These are phyloP conservation scores for Solanum tacnaense DNA, from an alignment of 257 asterid genomes.

Conservation along the genomic window DNA sequence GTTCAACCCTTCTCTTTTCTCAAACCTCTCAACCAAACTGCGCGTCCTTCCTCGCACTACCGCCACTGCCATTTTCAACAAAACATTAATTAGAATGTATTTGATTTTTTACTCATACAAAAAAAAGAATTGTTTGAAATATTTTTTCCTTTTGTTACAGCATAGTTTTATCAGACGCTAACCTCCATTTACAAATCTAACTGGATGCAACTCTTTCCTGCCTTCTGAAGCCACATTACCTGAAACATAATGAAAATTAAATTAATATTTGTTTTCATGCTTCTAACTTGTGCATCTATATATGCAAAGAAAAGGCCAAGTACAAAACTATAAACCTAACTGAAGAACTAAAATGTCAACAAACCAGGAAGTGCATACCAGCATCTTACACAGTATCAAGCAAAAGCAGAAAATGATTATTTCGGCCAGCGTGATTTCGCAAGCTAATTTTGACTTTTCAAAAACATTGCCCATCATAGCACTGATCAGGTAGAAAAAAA, in stretches of 20 bases:
- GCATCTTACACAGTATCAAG: background rate
- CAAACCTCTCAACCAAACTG: conserved; percentile 89
- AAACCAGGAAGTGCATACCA: background rate
- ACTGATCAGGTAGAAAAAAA: background rate
- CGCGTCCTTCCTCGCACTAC: conserved; percentile 90
- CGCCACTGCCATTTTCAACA: conserved; percentile 48
- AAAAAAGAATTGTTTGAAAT: background rate
- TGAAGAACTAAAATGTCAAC: background rate
- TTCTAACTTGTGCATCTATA: background rate
- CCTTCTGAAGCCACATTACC: conserved; percentile 38
- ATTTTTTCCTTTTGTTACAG: background rate
- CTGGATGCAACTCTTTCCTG: conserved; percentile 39
- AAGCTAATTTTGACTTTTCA: background rate
- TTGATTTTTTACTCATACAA: background rate
- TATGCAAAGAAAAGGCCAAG: background rate
- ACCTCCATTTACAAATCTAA: conserved; percentile 90
- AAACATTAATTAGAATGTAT: conserved; percentile 3
- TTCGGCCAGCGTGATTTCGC: background rate
- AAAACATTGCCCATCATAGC: background rate
- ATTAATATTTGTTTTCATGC: background rate
- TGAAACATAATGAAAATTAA: conserved; percentile 10
- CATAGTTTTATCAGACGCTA: conserved; percentile 8
- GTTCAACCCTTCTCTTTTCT: conserved; percentile 40
- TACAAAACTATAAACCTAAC: background rate
- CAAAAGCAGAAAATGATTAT: background rate